Evolutionary conservation across 2,329 filamentous ascomycete genomes (phyloP).

Genomic region (Pseudogymnoascus sp.): DNA sequence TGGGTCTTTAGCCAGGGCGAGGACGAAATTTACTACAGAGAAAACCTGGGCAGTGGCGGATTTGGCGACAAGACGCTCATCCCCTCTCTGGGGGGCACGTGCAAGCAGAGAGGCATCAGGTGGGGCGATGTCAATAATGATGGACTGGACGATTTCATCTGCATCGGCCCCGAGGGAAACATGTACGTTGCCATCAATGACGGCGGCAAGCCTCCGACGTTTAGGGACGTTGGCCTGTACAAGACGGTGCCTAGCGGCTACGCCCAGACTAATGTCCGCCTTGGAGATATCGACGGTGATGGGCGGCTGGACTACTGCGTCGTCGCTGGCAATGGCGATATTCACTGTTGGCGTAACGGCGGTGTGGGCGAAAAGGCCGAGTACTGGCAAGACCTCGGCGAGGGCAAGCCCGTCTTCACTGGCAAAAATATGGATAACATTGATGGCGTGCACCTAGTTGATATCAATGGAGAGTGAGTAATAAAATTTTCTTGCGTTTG

Average conservation of each 20-base stretch:
- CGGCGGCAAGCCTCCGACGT: conserved; percentile 13
- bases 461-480: conserved; percentile 24
- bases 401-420: conserved; percentile 6
- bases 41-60: not conserved
- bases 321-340: conserved; percentile 22
- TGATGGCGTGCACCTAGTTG: conserved; percentile 15
- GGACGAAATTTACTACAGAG: not conserved
- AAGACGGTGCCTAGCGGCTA: not conserved
- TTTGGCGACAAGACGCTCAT: not conserved
- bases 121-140: conserved; percentile 25
- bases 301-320: conserved; percentile 31
- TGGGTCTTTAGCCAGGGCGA: not conserved
- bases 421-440: conserved; percentile 12
- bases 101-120: not conserved
- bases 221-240: not conserved
- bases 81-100: not conserved
- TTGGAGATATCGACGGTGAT: conserved; percentile 31
- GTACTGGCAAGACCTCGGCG: conserved; percentile 31
- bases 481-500: not conserved
- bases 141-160: conserved; percentile 17
- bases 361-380: conserved; percentile 24
- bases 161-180: conserved; percentile 14
- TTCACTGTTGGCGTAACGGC: conserved; percentile 30
- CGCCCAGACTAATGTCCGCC: conserved; percentile 19
- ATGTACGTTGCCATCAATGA: conserved; percentile 16